A percentile compares a stretch with the other conserved stretches of the same genome.
These are phyloP conservation scores for Seiridium unicorne DNA, from an alignment of 2,329 filamentous ascomycete genomes.

Conservation along the genomic window DNA sequence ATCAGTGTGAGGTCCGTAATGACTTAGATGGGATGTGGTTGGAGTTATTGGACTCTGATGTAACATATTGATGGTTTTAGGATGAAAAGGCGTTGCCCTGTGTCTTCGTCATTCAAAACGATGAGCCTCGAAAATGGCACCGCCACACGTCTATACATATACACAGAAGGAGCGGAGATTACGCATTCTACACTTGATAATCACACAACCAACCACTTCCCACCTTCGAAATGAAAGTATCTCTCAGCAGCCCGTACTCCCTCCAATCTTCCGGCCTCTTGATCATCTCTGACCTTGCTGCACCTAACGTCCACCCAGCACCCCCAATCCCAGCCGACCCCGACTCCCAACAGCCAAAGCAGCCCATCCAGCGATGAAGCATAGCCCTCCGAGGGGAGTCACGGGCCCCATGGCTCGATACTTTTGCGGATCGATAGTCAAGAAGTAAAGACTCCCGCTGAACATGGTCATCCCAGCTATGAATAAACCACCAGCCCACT, in stretches of 20 bases:
- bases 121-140: too few species aligned
- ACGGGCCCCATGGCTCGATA: constrained; percentile 62
- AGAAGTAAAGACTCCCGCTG: constrained; percentile 62
- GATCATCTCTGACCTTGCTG: background rate
- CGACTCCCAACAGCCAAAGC: constrained; percentile 30
- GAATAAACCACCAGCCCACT: constrained; percentile 56
- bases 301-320: background rate
- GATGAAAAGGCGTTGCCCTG: too few species aligned
- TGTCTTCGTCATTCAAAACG: too few species aligned
- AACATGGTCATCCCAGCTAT: constrained; percentile 67
- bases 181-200: background rate
- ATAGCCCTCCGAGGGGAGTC: constrained; percentile 63
- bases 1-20: too few species aligned
- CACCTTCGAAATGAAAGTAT: background rate
- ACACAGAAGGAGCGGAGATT: background rate
- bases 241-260: too few species aligned
- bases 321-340: constrained; percentile 4
- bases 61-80: too few species aligned
- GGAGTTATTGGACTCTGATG: too few species aligned
- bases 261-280: background rate
- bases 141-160: background rate
- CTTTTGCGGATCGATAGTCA: constrained; percentile 59
- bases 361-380: constrained; percentile 64
- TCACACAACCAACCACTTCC: background rate
- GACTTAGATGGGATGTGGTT: too few species aligned